Evolutionary conservation across 2,329 filamentous ascomycete species (phyloP).

Genomic region (Aaosphaeria pasadenensis): DNA sequence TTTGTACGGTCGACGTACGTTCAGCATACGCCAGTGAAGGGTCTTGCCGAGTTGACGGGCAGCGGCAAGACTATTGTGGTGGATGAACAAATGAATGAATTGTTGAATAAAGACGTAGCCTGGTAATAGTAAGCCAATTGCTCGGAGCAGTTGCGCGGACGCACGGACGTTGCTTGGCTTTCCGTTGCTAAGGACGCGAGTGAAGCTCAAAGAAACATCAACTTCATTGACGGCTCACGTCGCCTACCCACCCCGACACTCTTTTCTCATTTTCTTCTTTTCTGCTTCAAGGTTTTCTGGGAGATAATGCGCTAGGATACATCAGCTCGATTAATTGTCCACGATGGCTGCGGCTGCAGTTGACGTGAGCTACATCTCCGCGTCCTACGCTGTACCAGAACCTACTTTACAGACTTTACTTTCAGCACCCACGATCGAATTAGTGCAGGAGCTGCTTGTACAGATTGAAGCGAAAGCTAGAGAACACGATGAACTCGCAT

Average conservation of each 20-base stretch:
- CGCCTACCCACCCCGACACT: slow-evolving; percentile 8
- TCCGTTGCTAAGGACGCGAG: not conserved
- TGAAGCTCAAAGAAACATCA: not conserved
- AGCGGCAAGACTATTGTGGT: no score
- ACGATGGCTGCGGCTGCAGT: slow-evolving; percentile 61
- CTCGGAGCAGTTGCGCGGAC: no score
- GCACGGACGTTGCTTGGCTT: no score
- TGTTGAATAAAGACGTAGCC: no score
- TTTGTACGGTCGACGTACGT: no score
- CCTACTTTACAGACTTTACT: slow-evolving; percentile 59
- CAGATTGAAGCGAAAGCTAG: slow-evolving; percentile 76
- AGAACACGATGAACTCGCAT: slow-evolving; percentile 76
- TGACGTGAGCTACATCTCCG: slow-evolving; percentile 71
- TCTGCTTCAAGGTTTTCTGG: not conserved
- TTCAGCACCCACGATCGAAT: slow-evolving; percentile 70
- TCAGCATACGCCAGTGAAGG: no score
- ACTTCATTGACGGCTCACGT: not conserved
- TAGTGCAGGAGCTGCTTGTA: slow-evolving; percentile 71
- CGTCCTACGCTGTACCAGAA: slow-evolving; percentile 68
- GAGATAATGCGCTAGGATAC: slow-evolving; percentile 22
- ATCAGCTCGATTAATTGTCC: slow-evolving; percentile 8
- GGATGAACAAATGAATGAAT: no score
- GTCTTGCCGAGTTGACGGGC: no score
- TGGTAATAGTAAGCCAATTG: no score
- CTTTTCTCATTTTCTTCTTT: slow-evolving; percentile 18